Conservation (phyloP, 2,329 filamentous ascomycete genomes). For the Emergomyces orientalis region DNA sequence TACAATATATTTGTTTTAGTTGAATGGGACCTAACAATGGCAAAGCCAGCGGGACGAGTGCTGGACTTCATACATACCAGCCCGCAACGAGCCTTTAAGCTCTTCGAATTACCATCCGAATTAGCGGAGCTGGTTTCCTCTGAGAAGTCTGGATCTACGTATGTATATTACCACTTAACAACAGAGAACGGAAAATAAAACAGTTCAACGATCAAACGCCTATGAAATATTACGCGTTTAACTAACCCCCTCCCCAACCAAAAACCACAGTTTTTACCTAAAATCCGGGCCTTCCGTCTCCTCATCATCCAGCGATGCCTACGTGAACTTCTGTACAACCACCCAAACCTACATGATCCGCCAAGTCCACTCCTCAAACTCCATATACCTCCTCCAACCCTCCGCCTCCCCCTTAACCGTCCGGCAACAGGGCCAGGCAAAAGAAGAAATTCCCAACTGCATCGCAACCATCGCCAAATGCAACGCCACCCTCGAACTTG, state of each 20-base stretch:
- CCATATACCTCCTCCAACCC: constrained; percentile 46
- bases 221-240: background rate
- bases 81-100: constrained; percentile 46
- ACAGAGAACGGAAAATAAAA: background rate
- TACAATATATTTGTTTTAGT: background rate
- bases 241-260: background rate
- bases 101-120: constrained; percentile 53
- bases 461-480: constrained; percentile 39
- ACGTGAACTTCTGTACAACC: constrained; percentile 51
- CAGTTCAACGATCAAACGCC: background rate
- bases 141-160: constrained; percentile 25
- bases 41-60: constrained; percentile 29
- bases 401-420: constrained; percentile 13
- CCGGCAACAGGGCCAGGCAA: constrained; percentile 11
- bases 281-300: constrained; percentile 25
- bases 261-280: constrained; percentile 18
- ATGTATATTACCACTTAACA: constrained; percentile 12
- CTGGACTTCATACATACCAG: constrained; percentile 34
- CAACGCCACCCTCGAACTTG: constrained; percentile 39
- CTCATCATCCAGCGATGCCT: constrained; percentile 24
- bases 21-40: constrained; percentile 22
- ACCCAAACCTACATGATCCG: constrained; percentile 50
- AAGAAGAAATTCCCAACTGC: constrained; percentile 13
- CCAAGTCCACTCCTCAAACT: constrained; percentile 58
- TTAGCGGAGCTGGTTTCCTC: constrained; percentile 46